Percentiles rank a stretch among this genome's conserved stretches.
Evolutionary conservation across 306 rosid genomes (phyloP).

Genomic region (Boehmeria nivea): DNA sequence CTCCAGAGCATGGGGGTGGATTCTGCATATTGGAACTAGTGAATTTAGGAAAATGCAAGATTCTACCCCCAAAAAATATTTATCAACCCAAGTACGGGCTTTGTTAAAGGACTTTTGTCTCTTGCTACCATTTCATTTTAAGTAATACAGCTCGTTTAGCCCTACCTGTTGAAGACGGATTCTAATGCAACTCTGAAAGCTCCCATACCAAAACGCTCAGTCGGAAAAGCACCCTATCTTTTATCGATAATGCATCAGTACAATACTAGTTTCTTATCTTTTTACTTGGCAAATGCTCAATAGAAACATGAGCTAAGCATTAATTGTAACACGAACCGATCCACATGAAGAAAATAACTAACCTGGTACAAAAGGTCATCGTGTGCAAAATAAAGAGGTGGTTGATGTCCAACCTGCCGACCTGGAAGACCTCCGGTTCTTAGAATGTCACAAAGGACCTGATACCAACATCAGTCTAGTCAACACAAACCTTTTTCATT

Average conservation of each 20-base stretch:
- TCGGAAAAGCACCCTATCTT: conserved; percentile 85
- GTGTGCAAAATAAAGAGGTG: conserved; percentile 66
- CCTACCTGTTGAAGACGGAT: conserved; percentile 76
- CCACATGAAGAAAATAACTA: conserved; percentile 17
- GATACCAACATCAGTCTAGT: conserved; percentile 11
- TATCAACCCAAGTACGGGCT: no score
- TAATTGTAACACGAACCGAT: background rate
- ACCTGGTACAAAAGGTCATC: conserved; percentile 96
- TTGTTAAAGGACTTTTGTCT: no score
- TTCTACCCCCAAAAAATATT: background rate
- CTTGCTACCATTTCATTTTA: no score
- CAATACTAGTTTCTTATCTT: conserved; percentile 11
- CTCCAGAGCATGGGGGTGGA: conserved; percentile 48
- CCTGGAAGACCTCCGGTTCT: conserved; percentile 93
- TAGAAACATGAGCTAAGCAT: conserved; percentile 8
- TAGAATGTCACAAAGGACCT: conserved; percentile 89
- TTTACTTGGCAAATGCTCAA: conserved; percentile 7
- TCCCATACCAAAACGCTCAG: conserved; percentile 93
- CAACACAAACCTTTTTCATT: no score
- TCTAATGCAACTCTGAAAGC: conserved; percentile 93
- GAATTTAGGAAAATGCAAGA: conserved; percentile 1
- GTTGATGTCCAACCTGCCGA: conserved; percentile 58
- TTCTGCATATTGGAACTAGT: conserved; percentile 38
- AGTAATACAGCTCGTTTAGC: background rate
- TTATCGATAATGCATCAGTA: conserved; percentile 47